A percentile compares a stretch with the other conserved stretches of the same genome.
phyloP scores from a whole-genome alignment of 106 monocot species.

The Dendrobium chrysotoxum region DNA sequence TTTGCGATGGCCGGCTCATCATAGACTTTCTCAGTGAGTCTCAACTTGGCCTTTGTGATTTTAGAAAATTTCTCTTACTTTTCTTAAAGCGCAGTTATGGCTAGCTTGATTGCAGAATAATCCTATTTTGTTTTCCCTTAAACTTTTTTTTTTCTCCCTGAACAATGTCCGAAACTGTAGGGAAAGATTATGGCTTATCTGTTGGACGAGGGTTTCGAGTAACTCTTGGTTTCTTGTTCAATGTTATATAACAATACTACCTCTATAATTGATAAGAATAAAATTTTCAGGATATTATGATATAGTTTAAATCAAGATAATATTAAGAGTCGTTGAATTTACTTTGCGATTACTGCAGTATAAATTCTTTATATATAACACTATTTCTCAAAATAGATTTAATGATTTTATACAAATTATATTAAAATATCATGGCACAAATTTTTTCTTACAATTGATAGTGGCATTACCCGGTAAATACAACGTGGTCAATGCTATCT shows the following conservation, averaged over 20 bases:
- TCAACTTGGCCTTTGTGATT: neutral
- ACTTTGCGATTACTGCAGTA: too few relatives aligned
- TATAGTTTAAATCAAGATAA: too few relatives aligned
- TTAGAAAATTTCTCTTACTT: neutral
- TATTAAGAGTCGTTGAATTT: too few relatives aligned
- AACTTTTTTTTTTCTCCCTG: neutral
- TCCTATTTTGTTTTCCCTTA: neutral
- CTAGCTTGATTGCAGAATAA: neutral
- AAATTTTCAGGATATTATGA: too few relatives aligned
- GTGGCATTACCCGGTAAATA: too few relatives aligned
- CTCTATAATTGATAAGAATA: too few relatives aligned
- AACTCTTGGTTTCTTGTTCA: neutral
- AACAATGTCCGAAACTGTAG: neutral
- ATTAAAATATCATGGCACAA: too few relatives aligned
- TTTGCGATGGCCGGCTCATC: conserved; percentile 87
- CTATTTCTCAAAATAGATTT: too few relatives aligned
- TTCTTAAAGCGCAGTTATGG: neutral
- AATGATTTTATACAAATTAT: too few relatives aligned
- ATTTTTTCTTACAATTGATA: too few relatives aligned
- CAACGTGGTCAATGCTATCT: too few relatives aligned
- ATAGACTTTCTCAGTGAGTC: conserved; percentile 76
- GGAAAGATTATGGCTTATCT: neutral
- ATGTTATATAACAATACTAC: neutral
- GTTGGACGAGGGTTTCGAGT: neutral
- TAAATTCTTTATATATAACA: too few relatives aligned